Evolutionary conservation across 202 grass and related monocot species (phyloP), one percentile per base, ranked within the genome.

Genomic region (Carex arenaria): DNA sequence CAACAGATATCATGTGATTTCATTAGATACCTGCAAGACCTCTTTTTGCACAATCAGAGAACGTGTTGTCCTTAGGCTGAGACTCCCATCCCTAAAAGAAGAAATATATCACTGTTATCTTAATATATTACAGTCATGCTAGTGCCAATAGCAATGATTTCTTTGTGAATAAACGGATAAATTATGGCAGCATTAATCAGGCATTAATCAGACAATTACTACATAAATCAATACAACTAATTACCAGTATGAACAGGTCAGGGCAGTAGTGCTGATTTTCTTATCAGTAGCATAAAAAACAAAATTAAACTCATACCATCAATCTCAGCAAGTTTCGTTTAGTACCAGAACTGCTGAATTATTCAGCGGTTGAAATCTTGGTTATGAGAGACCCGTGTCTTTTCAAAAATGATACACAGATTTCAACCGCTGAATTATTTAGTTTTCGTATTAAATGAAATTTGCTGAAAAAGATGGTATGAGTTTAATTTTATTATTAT

Each of bases 21-120:
- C 3, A 70, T 20, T 70, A 70, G 5, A 4, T 54, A 74, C 71
- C 71, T 55, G 43, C 43, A 28, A 73, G 45, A 26, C 42, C 43
- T 73, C 45, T 30, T 53, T 73, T 73, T 14, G 42, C 43, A 89
- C 67, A 70, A 42, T 70, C 60, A n/a, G 83, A 90, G 53, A 77
- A 87, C 51, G 47, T 83, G 64, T 76, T 72, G 34, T 87, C 85
- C 52, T 86, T 81, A 42, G 51, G 59, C 77, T 89, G 79, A 83
- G 87, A 83, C 11, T 72, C 59, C 62, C 80, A 75, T 14, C 18
- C 59, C 85, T 86, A 56, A 8, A 72, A 87, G 15, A 32, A 77
- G 26, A 18, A 56, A 34, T 57, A 47, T 23, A 31, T 76, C 47
- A 56, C 72, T 14, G 43, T 76, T 26, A 56, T 40, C 38, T 40